phyloP scores from a whole-genome alignment of 805 yeast genomes.

The Suhomyces sp. region DNA sequence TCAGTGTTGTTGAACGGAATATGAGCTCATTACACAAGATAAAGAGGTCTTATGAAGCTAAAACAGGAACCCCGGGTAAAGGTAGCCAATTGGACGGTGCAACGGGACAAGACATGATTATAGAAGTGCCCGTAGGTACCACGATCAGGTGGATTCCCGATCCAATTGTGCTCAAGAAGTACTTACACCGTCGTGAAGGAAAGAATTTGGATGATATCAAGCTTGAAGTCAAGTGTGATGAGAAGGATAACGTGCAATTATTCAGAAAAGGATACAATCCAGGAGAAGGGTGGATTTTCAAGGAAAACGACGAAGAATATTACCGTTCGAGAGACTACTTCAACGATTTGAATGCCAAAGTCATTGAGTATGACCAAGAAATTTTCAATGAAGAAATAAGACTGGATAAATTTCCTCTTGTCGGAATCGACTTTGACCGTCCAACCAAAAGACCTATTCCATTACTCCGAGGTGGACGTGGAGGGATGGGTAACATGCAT shows the following conservation, averaged over 20 bases:
- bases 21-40: constrained; percentile 70
- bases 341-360: constrained; percentile 58
- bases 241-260: constrained; percentile 49
- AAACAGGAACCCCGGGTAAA: constrained; percentile 69
- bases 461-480: constrained; percentile 80
- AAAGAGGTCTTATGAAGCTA: constrained; percentile 66
- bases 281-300: constrained; percentile 89
- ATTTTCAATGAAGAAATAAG: constrained; percentile 55
- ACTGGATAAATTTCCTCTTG: constrained; percentile 71
- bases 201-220: constrained; percentile 20
- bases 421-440: constrained; percentile 72
- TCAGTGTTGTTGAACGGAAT: constrained; percentile 69
- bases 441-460: constrained; percentile 67
- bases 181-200: constrained; percentile 16
- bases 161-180: constrained; percentile 47
- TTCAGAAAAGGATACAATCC: constrained; percentile 58
- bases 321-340: constrained; percentile 70
- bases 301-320: constrained; percentile 71
- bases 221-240: constrained; percentile 33
- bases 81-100: constrained; percentile 83
- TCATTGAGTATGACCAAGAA: constrained; percentile 62
- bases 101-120: constrained; percentile 71
- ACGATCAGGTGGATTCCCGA: constrained; percentile 81
- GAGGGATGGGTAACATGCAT: constrained; percentile 97
- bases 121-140: constrained; percentile 93